Base-by-base conservation (phyloP, 78 protist genomes). In the Bigelowiella natans region DNA sequence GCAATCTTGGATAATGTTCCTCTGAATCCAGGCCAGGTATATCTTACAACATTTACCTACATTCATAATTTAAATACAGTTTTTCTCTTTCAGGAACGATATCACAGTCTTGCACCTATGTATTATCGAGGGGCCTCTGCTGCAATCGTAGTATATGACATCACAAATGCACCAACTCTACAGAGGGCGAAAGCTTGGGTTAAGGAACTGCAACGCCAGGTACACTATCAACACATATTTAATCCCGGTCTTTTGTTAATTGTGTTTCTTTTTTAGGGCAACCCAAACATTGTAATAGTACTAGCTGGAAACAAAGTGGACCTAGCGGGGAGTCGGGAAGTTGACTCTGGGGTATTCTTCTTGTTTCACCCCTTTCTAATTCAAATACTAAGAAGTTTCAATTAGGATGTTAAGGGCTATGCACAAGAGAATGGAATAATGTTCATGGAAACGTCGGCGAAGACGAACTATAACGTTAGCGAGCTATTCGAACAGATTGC, bases 261-360 rank as follows among this genome's bases (percentile, higher is more conserved):
- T 51, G 73, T 18, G 88, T 7, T 26, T 51, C 7, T n/a, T n/a
- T 51, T 18, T 18, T 18, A 51, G 73, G 99, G 97, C 7, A 93
- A 90, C 64, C 97, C 98, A 38, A 95, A 96, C 89, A 95, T 95
- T 28, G 96, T 97, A 51, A 96, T 98, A 2, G 98, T 98, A 1
- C 94, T 98, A 30, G 97, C 97, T 0, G 99, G 99, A 51, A 98
- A 98, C 94, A 98, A 98, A 94, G 38, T 91, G n/a, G 99, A 98
- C 92, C 89, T 97, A 37, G 91, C 89, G 7, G 93, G 94, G 2
- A 95, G 95, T 95, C 86, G 96, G 11, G 88, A 91, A 34, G 95
- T 95, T 3, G 86, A 63, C 28, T 91, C 93, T 0, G 92, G 87
- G 91, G 94, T 88, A 63, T 0, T 26, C 1, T 31, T 7, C 29